Base-by-base conservation (phyloP, 1,139 yeast species). In the Sugiyamaella pinicola region DNA sequence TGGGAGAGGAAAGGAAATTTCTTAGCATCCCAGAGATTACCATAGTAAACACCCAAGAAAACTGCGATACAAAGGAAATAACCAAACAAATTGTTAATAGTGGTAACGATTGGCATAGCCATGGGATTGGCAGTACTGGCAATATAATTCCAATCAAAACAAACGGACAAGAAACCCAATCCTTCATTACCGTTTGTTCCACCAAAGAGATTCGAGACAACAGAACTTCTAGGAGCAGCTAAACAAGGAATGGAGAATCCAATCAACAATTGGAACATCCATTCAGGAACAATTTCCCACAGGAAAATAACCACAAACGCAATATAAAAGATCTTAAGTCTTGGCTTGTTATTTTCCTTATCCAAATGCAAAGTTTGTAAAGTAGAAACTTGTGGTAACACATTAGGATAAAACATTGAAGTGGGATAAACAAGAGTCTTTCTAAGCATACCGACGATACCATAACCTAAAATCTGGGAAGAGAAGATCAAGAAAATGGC, bases 371-470 rank as follows among this genome's bases (percentile, higher is more conserved):
- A 69, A 8, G 81, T 76, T 57, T 73, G 70, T 61, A 77, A 75
- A 56, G 79, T 65, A 24, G 83, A 79, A 15, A 80, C 64, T 4
- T 76, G 72, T 31, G 80, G 79, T 56, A 79, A 65, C 38, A 72
- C 61, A 13, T 78, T 72, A 51, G 84, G 84, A 79, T 83, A 80
- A 49, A 80, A 64, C 53, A 80, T 72, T 51, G 72, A 71, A 22
- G 73, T 66, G 19, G 84, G 84, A 61, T 80, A 81, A 19, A 81
- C 74, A 17, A 77, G 75, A 57, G 80, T 74, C 55, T 74, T 75
- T 63, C 85, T 74, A 65, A 79, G 66, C 35, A 82, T 59, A 53
- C 85, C 84, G 41, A 83, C 81, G 61, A 80, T 71, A 2, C 83
- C 82, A 58, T 80, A 76, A 37, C 86, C 86, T 61, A 82, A 64